Base-by-base conservation (phyloP, 176 grass and related monocot genomes). In the Triticum monococcum region DNA sequence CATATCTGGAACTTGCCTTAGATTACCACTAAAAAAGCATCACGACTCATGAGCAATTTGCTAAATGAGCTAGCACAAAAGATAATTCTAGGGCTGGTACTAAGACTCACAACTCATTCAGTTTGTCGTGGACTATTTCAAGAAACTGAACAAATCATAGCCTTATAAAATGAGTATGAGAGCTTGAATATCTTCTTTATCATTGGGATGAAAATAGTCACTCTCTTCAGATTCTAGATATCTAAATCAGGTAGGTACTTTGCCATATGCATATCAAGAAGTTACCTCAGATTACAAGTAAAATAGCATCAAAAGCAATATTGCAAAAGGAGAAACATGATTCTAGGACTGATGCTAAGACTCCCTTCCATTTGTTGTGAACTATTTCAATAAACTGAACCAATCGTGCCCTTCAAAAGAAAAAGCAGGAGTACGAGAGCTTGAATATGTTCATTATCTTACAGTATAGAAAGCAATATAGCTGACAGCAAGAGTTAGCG, bases 381-480 rank as follows among this genome's bases (percentile, higher is more conserved):
- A 2, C 1, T 62, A 33, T 45, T n/a, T 74, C 57, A 74, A 73
- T 22, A 74, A 87, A 74, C 20, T 80, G 57, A 75, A 84, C 35
- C 18, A 65, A 23, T 8, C 26, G 46, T 23, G 22, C 23, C 23
- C 4, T 48, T 79, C 7, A 33, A 32, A 37, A 78, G 75, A 46
- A 50, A 64, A 62, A 83, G 18, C 20, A 86, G 13, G 68, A 76
- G 41, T 71, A 65, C 25, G 17, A 77, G 22, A 86, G 48, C 28
- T 63, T 52, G 12, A 11, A 54, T 23, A 30, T 10, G 60, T 33
- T 61, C 28, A 17, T 81, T 40, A 85, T 86, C 94, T 97, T 93
- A 98, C 93, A 73, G 93, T 95, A 89, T 91, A 95, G 82, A 93
- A 98, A 76, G 96, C 91, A 88, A 95, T 85, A 78, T 98, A 98